Evolutionary conservation across 495 filamentous ascomycete genomes (phyloP), one percentile per base, ranked within the genome.

Genomic region (Penicillium roqueforti): DNA sequence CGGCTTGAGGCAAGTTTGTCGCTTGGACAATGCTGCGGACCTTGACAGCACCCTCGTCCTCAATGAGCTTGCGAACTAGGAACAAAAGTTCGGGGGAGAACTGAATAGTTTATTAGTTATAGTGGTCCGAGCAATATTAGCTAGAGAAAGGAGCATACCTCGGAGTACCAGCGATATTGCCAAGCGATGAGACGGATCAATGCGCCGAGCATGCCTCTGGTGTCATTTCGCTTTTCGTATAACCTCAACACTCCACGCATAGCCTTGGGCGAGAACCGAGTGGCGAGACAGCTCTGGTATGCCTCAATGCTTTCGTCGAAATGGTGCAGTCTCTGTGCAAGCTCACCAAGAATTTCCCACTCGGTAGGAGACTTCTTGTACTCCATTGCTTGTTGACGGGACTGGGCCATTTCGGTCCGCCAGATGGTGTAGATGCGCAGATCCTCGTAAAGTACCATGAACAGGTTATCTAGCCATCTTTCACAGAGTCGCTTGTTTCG

Each of bases 91-190:
- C 83, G 10, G 93, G 95, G 16, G 91, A 96, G 71, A 97, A 98
- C 87, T 98, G 32, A 34, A 34, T 41, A 14, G 29, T n/a, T 36
- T 9, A 14, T 60, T 29, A 46, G 28, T 10, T 49, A 20, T 14
- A 28, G 4, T 8, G 14, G n/a, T 36, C n/a, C n/a, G 3, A 8
- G 19, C 11, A 19, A 49, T 18, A 37, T 29, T 36, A 50, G 7
- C 25, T 3, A 32, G 31, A 16, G 29, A 36, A 25, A 3, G 13
- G 39, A 51, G 64, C 76, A 55, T 75, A 88, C 86, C 80, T 90
- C 95, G 23, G 91, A 96, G 73, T 97, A 98, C 93, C 93, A 97
- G 55, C 93, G 83, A 71, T 97, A 97, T 74, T 98, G 92, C 93
- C 93, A 98, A 4, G 92, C 88, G 31, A 97, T 89, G 45, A 97